A percentile compares a stretch with the other conserved stretches of the same genome.
Evolutionary conservation across 1,284 basidiomycete genomes (phyloP).

Genomic region (Phaffia rhodozyma): DNA sequence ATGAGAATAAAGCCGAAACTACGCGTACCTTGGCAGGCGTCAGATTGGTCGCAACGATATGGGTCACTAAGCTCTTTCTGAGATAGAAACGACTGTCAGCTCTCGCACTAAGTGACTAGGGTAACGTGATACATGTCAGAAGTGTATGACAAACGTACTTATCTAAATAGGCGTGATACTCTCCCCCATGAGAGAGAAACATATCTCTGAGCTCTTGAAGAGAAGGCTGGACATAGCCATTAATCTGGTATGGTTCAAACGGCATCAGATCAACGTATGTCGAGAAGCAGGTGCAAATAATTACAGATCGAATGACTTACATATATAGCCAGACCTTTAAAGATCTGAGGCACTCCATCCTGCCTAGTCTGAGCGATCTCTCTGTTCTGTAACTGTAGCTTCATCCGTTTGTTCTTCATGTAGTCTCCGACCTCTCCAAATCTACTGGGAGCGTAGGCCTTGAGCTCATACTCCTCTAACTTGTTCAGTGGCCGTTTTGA

Average conservation of each 20-base stretch:
- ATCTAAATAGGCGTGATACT: slow-evolving; percentile 71
- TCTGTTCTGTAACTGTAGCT: slow-evolving; percentile 73
- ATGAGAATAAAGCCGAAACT: neutral
- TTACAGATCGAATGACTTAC: slow-evolving; percentile 36
- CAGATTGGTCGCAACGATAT: slow-evolving; percentile 78
- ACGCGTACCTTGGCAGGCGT: slow-evolving; percentile 62
- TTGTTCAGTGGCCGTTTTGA: neutral
- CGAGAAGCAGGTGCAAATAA: neutral
- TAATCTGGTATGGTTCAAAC: slow-evolving; percentile 47
- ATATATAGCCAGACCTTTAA: slow-evolving; percentile 62
- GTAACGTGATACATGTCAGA: neutral
- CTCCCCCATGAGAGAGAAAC: slow-evolving; percentile 70
- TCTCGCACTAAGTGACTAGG: slow-evolving; percentile 15
- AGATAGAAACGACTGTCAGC: slow-evolving; percentile 2
- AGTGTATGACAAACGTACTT: slow-evolving; percentile 39
- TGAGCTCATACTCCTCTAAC: slow-evolving; percentile 26
- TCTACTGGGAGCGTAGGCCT: slow-evolving; percentile 57
- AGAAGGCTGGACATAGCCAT: slow-evolving; percentile 80
- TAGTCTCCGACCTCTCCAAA: slow-evolving; percentile 81
- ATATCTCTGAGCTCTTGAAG: slow-evolving; percentile 70
- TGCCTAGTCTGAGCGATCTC: slow-evolving; percentile 39
- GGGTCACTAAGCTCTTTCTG: slow-evolving; percentile 39
- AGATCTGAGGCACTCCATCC: slow-evolving; percentile 44
- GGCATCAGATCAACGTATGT: neutral
- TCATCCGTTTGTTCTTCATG: slow-evolving; percentile 77